phyloP scores from a whole-genome alignment of 2,329 filamentous ascomycete species.

The Diaporthe eres region DNA sequence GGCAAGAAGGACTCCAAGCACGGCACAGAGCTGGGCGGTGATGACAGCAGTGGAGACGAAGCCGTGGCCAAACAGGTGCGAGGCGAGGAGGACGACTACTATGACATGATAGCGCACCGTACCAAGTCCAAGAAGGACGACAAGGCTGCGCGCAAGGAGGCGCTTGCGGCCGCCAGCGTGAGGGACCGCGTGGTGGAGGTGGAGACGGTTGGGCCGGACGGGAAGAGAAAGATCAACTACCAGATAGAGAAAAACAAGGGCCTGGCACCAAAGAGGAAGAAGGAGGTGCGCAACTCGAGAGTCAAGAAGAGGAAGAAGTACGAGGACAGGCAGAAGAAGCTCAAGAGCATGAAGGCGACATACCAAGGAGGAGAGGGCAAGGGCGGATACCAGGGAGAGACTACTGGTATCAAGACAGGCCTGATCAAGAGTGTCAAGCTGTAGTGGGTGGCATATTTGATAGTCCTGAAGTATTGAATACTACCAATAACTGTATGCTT shows the following conservation, averaged over 20 bases:
- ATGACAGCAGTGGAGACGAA: conserved; percentile 75
- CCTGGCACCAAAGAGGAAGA: conserved; percentile 88
- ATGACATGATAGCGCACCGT: conserved; percentile 84
- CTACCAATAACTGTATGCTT: neutral
- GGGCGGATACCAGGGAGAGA: conserved; percentile 90
- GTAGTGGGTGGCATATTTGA: conserved; percentile 57
- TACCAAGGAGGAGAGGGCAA: conserved; percentile 89
- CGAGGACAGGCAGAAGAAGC: conserved; percentile 97
- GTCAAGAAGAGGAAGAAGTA: conserved; percentile 99
- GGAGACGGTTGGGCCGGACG: conserved; percentile 82
- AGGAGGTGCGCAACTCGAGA: conserved; percentile 93
- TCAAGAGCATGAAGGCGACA: conserved; percentile 85
- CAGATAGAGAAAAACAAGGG: conserved; percentile 99
- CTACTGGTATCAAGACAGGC: conserved; percentile 95
- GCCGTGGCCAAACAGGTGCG: conserved; percentile 69
- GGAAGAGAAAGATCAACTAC: conserved; percentile 93
- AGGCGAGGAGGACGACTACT: conserved; percentile 80
- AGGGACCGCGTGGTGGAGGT: conserved; percentile 74
- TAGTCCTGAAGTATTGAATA: neutral
- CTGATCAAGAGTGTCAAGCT: conserved; percentile 95
- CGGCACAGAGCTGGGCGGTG: conserved; percentile 77
- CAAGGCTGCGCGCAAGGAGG: conserved; percentile 71
- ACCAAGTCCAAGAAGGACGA: conserved; percentile 82
- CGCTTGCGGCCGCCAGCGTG: conserved; percentile 73
- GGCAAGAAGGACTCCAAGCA: conserved; percentile 76